Conservation (phyloP, 2,329 filamentous ascomycete species). For the Ceratocystis smalleyi region DNA sequence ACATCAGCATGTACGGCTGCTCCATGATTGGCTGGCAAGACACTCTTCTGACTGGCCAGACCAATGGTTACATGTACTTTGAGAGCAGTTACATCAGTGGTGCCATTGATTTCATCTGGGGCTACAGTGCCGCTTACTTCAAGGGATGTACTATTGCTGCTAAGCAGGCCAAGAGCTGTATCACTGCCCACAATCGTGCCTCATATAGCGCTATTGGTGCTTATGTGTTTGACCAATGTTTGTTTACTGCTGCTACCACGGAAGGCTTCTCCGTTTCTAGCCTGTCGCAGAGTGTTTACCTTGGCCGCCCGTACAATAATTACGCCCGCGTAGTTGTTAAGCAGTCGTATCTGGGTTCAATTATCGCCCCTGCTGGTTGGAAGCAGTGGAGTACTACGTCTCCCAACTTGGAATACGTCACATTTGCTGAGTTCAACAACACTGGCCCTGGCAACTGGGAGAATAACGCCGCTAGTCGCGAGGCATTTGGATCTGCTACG, state of each 20-base stretch:
- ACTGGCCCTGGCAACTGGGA: slow-evolving; percentile 36
- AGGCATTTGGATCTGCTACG: slow-evolving; percentile 19
- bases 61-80: slow-evolving; percentile 34
- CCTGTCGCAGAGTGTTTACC: slow-evolving; percentile 22
- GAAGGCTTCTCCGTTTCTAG: slow-evolving; percentile 4
- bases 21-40: slow-evolving; percentile 35
- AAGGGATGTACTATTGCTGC: slow-evolving; percentile 24
- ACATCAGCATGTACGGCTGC: slow-evolving; percentile 26
- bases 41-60: slow-evolving; percentile 29
- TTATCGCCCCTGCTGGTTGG: slow-evolving; percentile 48
- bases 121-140: slow-evolving; percentile 28
- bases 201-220: slow-evolving; percentile 25
- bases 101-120: slow-evolving; percentile 29
- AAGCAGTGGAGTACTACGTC: slow-evolving; percentile 35
- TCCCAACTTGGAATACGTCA: slow-evolving; percentile 34
- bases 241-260: slow-evolving; percentile 20
- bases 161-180: slow-evolving; percentile 22
- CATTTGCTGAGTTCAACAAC: slow-evolving; percentile 45
- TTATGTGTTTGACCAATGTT: slow-evolving; percentile 25
- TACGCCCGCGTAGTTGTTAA: slow-evolving; percentile 36
- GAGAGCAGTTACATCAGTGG: slow-evolving; percentile 30
- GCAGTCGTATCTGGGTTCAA: slow-evolving; percentile 33
- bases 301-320: slow-evolving; percentile 34
- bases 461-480: slow-evolving; percentile 32
- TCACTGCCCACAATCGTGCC: slow-evolving; percentile 26